Evolutionary conservation across 164 flowering plant species (phyloP), one percentile per base, ranked within the genome.

Genomic region (Chloranthus sessilifolius): DNA sequence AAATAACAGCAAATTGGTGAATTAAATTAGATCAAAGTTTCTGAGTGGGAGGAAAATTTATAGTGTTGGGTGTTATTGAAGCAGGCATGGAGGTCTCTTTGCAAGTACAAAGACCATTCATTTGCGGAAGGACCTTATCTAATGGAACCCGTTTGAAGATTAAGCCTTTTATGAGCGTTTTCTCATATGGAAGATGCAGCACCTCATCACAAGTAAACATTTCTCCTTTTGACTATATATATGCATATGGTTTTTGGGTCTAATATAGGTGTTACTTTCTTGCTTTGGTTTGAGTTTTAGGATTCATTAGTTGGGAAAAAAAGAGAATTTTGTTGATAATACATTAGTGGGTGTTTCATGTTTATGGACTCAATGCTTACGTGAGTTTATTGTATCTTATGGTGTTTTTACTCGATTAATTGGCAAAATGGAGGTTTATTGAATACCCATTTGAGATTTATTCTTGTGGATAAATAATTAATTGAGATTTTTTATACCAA

Each of bases 91-190:
- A 74, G 50, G 55, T 61, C 20, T 53, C 64, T 54, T 59, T 67
- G 51, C 76, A 68, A 38, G 53, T 59, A 20, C 79, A 64, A 23
- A 66, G 64, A 40, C 68, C 80, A 29, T 7, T 70, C 17, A 55
- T 64, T 47, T 59, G 61, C 52, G 55, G 74, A 60, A 43, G 59
- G 25, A 58, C 25, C 21, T 50, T 53, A 31, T 17, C 52, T 5
- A 60, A 61, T 8, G 65, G 34, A 56, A 42, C 56, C 24, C 58
- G 50, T 25, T 56, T 63, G 25, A 71, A 63, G 76, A 59, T 74
- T 56, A 77, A 74, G 47, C 67, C 81, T 1, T 68, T 62, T 52
- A 7, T 66, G 36, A 77, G 77, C 58, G 63, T 72, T n/a, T n/a
- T n/a, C n/a, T n/a, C n/a, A n/a, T n/a, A n/a, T n/a, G n/a, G n/a